A percentile compares a stretch with the other conserved stretches of the same genome.
Conservation (phyloP, 1,284 basidiomycete genomes). For the Taiwanofungus camphoratus region DNA sequence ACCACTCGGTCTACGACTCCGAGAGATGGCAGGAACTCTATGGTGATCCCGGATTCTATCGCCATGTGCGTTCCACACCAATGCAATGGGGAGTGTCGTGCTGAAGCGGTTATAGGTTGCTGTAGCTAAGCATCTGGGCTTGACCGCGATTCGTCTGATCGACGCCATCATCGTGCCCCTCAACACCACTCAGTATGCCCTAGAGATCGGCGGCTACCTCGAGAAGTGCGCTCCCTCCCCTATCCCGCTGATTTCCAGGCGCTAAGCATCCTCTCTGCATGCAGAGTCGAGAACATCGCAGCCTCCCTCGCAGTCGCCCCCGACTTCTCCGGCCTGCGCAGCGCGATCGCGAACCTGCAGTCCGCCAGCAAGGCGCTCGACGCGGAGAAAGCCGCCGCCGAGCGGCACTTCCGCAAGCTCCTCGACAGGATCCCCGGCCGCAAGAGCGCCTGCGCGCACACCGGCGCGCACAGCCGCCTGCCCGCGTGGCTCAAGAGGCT, state of each 20-base stretch:
- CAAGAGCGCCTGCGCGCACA: background rate
- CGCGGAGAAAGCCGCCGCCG: constrained; percentile 39
- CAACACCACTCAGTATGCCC: constrained; percentile 69
- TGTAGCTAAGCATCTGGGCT: constrained; percentile 62
- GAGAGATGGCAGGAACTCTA: constrained; percentile 66
- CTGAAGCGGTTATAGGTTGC: constrained; percentile 48
- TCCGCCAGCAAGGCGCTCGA: constrained; percentile 51
- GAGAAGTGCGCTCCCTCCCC: constrained; percentile 29
- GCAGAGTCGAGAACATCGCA: constrained; percentile 29
- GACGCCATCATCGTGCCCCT: constrained; percentile 58
- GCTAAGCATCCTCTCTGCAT: constrained; percentile 1
- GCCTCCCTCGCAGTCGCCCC: constrained; percentile 8
- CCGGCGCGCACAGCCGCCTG: constrained; percentile 12
- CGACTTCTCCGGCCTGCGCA: constrained; percentile 31
- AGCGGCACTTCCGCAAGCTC: constrained; percentile 25
- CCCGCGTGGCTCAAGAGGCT: constrained; percentile 19
- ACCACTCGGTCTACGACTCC: constrained; percentile 72
- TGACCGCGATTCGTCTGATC: constrained; percentile 55
- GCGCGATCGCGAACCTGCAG: constrained; percentile 46
- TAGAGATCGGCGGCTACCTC: constrained; percentile 44
- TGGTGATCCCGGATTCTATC: constrained; percentile 66
- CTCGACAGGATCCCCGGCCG: constrained; percentile 29
- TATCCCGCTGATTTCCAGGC: background rate
- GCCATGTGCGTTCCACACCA: constrained; percentile 58
- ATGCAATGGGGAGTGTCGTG: too few species aligned